Percentiles rank a stretch among this genome's conserved stretches.
Conservation (phyloP, 2,329 filamentous ascomycete species). For the Arthrobotrys entomopaga region DNA sequence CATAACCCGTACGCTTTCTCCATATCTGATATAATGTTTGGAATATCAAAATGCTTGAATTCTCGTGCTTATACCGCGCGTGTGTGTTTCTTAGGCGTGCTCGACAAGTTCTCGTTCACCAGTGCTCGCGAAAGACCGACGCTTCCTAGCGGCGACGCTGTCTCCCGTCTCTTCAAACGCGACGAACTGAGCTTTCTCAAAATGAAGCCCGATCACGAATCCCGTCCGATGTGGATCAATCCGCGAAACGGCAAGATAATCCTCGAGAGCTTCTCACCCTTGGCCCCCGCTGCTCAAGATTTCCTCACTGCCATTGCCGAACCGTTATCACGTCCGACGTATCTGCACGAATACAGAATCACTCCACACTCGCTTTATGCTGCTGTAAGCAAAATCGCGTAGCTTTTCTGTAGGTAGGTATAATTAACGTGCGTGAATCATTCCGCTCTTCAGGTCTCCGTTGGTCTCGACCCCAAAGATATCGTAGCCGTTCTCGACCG, state of each 20-base stretch:
- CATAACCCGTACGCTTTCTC: constrained; percentile 35
- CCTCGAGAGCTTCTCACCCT: constrained; percentile 89
- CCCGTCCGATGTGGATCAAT: constrained; percentile 93
- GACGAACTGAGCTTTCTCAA: constrained; percentile 84
- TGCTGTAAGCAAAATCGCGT: constrained; percentile 66
- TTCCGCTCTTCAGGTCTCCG: constrained; percentile 69
- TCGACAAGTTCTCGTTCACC: constrained; percentile 65
- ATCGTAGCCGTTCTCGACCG: constrained; percentile 89
- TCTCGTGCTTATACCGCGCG: not conserved
- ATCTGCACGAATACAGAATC: constrained; percentile 91
- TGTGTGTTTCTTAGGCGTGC: constrained; percentile 52
- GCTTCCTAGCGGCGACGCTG: constrained; percentile 65
- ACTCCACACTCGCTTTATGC: constrained; percentile 94
- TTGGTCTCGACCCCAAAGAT: constrained; percentile 87
- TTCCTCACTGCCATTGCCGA: constrained; percentile 97
- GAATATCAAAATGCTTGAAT: not conserved
- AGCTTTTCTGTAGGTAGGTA: constrained; percentile 19
- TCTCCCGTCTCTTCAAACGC: constrained; percentile 69
- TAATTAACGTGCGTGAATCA: not conserved
- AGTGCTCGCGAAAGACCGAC: constrained; percentile 66
- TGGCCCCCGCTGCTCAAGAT: constrained; percentile 87
- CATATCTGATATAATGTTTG: not conserved
- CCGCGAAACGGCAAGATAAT: constrained; percentile 86
- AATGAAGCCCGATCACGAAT: constrained; percentile 87
- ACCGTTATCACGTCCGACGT: constrained; percentile 86